Evolutionary conservation across 192 early-diverging fungal genomes (phyloP).

Genomic region (Coemansia sp.): DNA sequence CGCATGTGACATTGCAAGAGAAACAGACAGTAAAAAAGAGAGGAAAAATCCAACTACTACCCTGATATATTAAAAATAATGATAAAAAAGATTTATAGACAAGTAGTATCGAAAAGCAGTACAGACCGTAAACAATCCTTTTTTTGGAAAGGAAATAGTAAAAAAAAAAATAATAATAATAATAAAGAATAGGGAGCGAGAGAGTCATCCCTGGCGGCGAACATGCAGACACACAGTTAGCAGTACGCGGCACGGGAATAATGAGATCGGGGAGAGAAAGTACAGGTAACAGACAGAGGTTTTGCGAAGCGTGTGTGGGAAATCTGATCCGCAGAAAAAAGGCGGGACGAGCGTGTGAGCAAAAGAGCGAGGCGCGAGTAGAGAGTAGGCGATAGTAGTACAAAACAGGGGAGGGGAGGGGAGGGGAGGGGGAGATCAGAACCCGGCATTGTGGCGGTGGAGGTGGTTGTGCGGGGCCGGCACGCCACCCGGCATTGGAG

Average conservation of each 20-base stretch:
- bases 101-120: background rate
- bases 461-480: background rate
- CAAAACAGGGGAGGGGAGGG: background rate
- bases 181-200: background rate
- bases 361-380: background rate
- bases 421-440: background rate
- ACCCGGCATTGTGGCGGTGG: constrained; percentile 4
- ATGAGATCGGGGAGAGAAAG: background rate
- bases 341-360: constrained; percentile 1
- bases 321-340: background rate
- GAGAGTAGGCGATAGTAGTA: background rate
- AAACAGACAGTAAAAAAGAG: background rate
- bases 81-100: constrained; percentile 1
- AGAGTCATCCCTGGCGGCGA: background rate
- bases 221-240: background rate
- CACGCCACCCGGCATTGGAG: constrained; percentile 2
- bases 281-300: background rate
- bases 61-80: background rate
- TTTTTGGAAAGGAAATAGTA: background rate
- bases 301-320: background rate
- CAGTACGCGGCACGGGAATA: background rate
- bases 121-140: background rate
- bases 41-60: background rate
- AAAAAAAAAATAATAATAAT: background rate
- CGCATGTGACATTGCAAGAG: background rate